Conservation (phyloP, 2,329 filamentous ascomycete genomes). For the Xylariales sp. region DNA sequence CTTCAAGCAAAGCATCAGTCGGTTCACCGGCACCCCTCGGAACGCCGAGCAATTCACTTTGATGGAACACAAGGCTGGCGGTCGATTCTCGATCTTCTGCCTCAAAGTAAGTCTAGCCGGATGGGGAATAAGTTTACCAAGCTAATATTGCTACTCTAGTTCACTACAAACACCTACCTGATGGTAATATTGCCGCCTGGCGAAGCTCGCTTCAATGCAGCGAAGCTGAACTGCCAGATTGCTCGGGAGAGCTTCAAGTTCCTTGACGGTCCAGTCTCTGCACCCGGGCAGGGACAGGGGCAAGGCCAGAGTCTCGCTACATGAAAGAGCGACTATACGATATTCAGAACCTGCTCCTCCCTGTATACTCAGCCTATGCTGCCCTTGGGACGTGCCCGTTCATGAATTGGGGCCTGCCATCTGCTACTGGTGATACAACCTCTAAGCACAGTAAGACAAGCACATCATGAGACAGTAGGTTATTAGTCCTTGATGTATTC, state of each 20-base stretch:
- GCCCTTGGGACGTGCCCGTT: too few species aligned
- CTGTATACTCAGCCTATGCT: too few species aligned
- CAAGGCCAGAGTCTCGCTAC: neutral
- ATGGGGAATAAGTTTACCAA: too few species aligned
- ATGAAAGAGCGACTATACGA: neutral
- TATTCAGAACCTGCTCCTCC: too few species aligned
- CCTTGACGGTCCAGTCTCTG: conserved; percentile 46
- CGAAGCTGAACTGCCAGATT: conserved; percentile 84
- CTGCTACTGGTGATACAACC: too few species aligned
- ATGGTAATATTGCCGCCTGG: conserved; percentile 88
- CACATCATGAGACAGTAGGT: too few species aligned
- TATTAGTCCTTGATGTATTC: too few species aligned
- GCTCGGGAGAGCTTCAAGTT: conserved; percentile 77
- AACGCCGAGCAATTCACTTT: conserved; percentile 76
- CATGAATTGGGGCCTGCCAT: too few species aligned
- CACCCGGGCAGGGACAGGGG: conserved; percentile 2
- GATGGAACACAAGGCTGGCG: conserved; percentile 73
- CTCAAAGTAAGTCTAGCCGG: conserved; percentile 56
- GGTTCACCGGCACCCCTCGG: conserved; percentile 75
- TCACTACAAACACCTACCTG: conserved; percentile 97
- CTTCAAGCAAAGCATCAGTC: conserved; percentile 81
- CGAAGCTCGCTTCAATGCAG: conserved; percentile 86
- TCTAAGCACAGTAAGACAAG: too few species aligned
- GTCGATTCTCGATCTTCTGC: conserved; percentile 87
- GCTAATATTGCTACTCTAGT: conserved; percentile 26